These are phyloP conservation scores for Pythium oligandrum DNA, from an alignment of 352 stramenopile genomes.

Conservation along the genomic window DNA sequence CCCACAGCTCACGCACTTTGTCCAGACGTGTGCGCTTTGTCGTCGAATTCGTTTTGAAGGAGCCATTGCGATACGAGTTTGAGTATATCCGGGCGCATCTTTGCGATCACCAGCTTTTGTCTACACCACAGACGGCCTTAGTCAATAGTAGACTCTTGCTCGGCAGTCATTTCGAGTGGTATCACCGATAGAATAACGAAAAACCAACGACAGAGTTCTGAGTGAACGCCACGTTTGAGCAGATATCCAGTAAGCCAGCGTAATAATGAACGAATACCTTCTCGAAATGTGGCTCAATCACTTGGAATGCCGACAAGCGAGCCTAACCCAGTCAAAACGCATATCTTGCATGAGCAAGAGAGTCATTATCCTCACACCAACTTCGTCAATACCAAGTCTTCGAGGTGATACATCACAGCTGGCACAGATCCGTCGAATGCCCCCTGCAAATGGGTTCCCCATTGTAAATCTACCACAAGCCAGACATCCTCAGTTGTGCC, in stretches of 20 bases:
- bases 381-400: conserved; percentile 26
- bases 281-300: conserved; percentile 9
- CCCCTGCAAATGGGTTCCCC: conserved; percentile 41
- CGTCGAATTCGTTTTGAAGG: conserved; percentile 4
- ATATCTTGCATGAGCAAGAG: too few relatives aligned
- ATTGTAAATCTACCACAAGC: conserved; percentile 27
- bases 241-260: too few relatives aligned
- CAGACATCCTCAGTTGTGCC: neutral
- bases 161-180: too few relatives aligned
- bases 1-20: too few relatives aligned
- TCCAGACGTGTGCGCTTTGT: too few relatives aligned
- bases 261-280: conserved; percentile 2
- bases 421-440: conserved; percentile 37
- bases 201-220: too few relatives aligned
- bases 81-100: conserved; percentile 14
- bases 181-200: too few relatives aligned
- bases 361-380: neutral
- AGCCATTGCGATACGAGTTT: conserved; percentile 16
- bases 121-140: neutral
- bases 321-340: conserved; percentile 1
- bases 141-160: too few relatives aligned
- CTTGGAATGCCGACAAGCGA: conserved; percentile 18
- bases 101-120: conserved; percentile 13
- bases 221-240: too few relatives aligned
- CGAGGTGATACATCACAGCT: conserved; percentile 35